Evolutionary conservation across 805 yeast species (phyloP), one percentile per base, ranked within the genome.

Genomic region (Yamadazyma philogaea): DNA sequence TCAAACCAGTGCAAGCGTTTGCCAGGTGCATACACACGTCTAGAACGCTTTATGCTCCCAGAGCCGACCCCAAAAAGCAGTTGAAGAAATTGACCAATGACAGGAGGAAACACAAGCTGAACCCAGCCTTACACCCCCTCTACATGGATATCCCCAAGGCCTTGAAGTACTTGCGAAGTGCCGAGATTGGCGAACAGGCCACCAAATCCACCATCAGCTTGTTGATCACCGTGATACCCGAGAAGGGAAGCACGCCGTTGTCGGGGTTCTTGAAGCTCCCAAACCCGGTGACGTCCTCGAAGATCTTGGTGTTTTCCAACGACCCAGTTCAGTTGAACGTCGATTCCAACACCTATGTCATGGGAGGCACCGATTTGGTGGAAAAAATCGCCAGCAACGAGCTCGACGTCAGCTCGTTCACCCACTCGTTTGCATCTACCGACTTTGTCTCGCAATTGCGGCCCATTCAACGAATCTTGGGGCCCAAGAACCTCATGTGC

Each of bases 401-500:
- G 24, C 55, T 79, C 24, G 68, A 68, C 14, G 61, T 82, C 20
- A 74, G 77, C 49, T 43, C 33, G 11, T 84, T 81, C 54, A 89
- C 88, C 55, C 82, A 82, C 55, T 80, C 88, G 36, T 82, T 84
- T 58, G 95, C 96, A 5, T 84, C 96, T 1, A 87, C 96, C 1
- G 96, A 87, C 28, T 78, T 88, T 44, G 76, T 77, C 17, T 63
- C 76, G n/a, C 72, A 74, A 19, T 70, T 93, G 49, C 75, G 74
- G 48, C 72, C 77, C 44, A 68, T 87, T 17, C 96, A 93, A n/a
- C 78, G 89, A 56, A 68, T 76, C 8, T 74, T 93, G 53, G 98
- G 98, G 45, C 95, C 96, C 24, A 80, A 74, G 56, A 96, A 95
- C 18, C 73, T 93, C 52, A 83, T 90, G 86, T 98, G 99, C 36